phyloP scores from a whole-genome alignment of 208 protist genomes.

The Leishmania mexicana region DNA sequence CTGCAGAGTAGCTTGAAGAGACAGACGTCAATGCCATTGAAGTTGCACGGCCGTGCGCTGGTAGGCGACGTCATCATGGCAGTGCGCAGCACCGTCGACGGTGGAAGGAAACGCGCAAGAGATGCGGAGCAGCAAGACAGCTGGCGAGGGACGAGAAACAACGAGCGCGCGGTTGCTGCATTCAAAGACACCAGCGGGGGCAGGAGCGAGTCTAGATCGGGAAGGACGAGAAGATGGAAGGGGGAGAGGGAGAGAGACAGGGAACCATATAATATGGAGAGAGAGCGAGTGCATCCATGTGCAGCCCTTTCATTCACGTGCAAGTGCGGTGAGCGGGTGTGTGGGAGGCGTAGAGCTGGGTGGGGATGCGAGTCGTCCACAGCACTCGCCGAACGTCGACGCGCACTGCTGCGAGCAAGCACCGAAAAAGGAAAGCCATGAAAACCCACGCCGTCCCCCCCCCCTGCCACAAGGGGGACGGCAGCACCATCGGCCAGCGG shows the following conservation, averaged over 20 bases:
- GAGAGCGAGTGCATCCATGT: not conserved
- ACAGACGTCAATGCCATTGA: slow-evolving; percentile 8
- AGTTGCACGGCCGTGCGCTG: not conserved
- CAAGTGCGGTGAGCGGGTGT: not conserved
- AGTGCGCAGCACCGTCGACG: not conserved
- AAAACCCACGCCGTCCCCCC: too few species aligned
- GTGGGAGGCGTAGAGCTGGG: not conserved
- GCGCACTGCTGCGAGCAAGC: too few species aligned
- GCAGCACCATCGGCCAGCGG: not conserved
- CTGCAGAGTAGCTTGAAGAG: slow-evolving; percentile 24
- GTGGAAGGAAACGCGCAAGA: not conserved
- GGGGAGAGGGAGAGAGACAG: not conserved
- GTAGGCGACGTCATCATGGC: not conserved
- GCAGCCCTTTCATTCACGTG: not conserved
- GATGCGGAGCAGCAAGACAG: not conserved
- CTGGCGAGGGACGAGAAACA: not conserved
- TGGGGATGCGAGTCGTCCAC: not conserved
- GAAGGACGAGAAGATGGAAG: not conserved
- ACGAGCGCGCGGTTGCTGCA: not conserved
- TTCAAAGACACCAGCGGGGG: not conserved
- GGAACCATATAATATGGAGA: not conserved
- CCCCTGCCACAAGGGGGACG: not conserved
- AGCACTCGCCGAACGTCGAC: too few species aligned
- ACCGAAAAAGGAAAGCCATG: too few species aligned
- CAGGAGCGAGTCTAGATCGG: not conserved